Evolutionary conservation across 1,139 yeast genomes (phyloP), one percentile per base, ranked within the genome.

Genomic region (Candida tropicalis): DNA sequence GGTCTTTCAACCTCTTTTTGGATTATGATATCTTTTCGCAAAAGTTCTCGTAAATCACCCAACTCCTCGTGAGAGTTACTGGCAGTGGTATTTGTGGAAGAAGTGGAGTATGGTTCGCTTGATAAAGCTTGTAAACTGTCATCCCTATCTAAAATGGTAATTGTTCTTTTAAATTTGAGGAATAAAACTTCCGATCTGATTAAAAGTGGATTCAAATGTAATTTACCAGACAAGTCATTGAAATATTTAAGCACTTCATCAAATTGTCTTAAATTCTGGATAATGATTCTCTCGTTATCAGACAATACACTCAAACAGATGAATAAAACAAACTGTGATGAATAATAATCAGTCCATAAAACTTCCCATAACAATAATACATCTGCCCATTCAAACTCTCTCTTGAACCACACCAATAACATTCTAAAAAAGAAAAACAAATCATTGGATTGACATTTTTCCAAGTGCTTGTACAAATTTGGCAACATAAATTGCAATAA

Each of bases 371-470:
- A 72, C 24, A 79, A 69, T 55, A 87, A 68, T 2, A 89, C 88
- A 47, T 88, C 90, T 43, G 81, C 79, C 79, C 95, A 89, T 31
- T 76, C 78, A 50, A 95, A 84, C 60, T 93, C 99, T 41, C 99
- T 80, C 61, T 95, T 93, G 62, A 80, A 95, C 97, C 97, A 90
- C 3, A 93, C 97, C 35, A 93, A 70, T 13, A 93, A 68, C 98
- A 93, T 91, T 47, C 99, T 72, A 71, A 95, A 93, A 56, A 91
- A 90, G 73, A 93, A 93, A 62, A 93, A 93, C 47, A 95, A 75
- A 58, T 93, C 93, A 24, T 84, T 86, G 1, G 96, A 84, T 55
- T 91, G 97, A 58, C 97, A 90, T 57, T 81, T 82, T 42, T 81
- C 93, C 50, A 93, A 70, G 62, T 95, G 99, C 32, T 81, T 73